Evolutionary conservation across 2,329 filamentous ascomycete genomes (phyloP).

Genomic region (Sordariomycetes sp.): DNA sequence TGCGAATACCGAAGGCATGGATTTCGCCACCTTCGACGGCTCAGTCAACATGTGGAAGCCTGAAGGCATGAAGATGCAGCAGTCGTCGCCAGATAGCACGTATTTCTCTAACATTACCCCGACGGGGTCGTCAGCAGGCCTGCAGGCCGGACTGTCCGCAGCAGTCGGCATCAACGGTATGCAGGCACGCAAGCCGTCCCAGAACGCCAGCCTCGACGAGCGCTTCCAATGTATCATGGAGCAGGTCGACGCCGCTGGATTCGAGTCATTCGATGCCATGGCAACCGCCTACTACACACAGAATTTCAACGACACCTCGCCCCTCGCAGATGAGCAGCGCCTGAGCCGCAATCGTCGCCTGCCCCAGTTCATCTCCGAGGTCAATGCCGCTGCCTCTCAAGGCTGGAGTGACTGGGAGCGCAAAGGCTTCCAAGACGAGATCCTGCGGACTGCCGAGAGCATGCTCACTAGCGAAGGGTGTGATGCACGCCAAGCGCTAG

Average conservation of each 20-base stretch:
- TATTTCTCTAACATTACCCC: background rate
- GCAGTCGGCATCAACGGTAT: background rate
- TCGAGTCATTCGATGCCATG: conserved; percentile 15
- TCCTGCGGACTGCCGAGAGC: conserved; percentile 7
- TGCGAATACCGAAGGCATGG: conserved; percentile 9
- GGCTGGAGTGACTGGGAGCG: conserved; percentile 9
- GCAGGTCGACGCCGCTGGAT: conserved; percentile 11
- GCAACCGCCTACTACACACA: conserved; percentile 16
- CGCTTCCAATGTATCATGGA: conserved; percentile 13
- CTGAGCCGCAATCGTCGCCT: conserved; percentile 14
- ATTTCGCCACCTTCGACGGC: conserved; percentile 11
- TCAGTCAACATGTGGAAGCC: conserved; percentile 10
- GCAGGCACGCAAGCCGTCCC: conserved; percentile 4
- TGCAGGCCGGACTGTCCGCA: background rate
- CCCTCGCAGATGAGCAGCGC: conserved; percentile 14
- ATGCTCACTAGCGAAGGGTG: conserved; percentile 7
- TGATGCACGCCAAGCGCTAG: background rate
- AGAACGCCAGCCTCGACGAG: conserved; percentile 8
- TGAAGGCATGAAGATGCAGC: conserved; percentile 7
- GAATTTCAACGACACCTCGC: conserved; percentile 9
- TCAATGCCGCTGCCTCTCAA: conserved; percentile 4
- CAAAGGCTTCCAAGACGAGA: conserved; percentile 6
- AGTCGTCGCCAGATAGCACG: conserved; percentile 3
- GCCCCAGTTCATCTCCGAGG: conserved; percentile 12
- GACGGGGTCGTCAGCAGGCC: background rate